A percentile compares a stretch with the other conserved stretches of the same genome.
Evolutionary conservation across 768 basidiomycete species (phyloP).

Genomic region (Leccinum variicolor): DNA sequence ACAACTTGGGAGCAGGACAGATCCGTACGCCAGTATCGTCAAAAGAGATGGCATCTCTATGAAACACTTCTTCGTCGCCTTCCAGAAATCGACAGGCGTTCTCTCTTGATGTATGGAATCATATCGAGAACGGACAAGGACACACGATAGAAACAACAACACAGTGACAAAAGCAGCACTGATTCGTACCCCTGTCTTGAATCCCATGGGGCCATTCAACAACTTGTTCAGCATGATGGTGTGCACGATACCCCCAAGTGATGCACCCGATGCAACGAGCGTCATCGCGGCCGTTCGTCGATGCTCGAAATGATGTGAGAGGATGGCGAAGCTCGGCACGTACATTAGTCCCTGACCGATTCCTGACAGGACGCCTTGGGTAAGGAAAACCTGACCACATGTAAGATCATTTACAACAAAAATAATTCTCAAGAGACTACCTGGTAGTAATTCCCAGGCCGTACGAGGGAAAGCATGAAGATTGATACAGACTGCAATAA

Average conservation of each 20-base stretch:
- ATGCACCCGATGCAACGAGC: slow-evolving; percentile 43
- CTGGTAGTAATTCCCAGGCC: slow-evolving; percentile 35
- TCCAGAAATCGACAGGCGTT: slow-evolving; percentile 10
- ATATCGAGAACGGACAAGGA: slow-evolving; percentile 36
- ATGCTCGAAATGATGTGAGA: slow-evolving; percentile 44
- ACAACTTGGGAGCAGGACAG: background rate
- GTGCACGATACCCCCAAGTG: slow-evolving; percentile 53
- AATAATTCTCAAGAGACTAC: slow-evolving; percentile 11
- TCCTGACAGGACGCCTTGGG: slow-evolving; percentile 43
- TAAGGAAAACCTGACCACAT: slow-evolving; percentile 35
- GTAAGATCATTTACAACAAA: background rate
- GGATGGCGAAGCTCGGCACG: slow-evolving; percentile 40
- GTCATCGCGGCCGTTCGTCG: slow-evolving; percentile 43
- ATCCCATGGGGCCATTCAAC: slow-evolving; percentile 42
- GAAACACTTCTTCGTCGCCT: slow-evolving; percentile 20
- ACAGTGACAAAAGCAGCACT: slow-evolving; percentile 38
- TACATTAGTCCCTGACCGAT: slow-evolving; percentile 43
- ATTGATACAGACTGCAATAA: slow-evolving; percentile 26
- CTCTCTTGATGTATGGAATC: background rate
- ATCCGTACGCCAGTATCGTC: slow-evolving; percentile 20
- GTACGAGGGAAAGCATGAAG: slow-evolving; percentile 38
- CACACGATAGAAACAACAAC: slow-evolving; percentile 36
- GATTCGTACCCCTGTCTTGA: slow-evolving; percentile 37
- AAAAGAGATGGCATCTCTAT: slow-evolving; percentile 23
- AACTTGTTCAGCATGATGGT: slow-evolving; percentile 58